Evolutionary conservation across 2,329 filamentous ascomycete genomes (phyloP).

Genomic region (Monosporascus sp.): DNA sequence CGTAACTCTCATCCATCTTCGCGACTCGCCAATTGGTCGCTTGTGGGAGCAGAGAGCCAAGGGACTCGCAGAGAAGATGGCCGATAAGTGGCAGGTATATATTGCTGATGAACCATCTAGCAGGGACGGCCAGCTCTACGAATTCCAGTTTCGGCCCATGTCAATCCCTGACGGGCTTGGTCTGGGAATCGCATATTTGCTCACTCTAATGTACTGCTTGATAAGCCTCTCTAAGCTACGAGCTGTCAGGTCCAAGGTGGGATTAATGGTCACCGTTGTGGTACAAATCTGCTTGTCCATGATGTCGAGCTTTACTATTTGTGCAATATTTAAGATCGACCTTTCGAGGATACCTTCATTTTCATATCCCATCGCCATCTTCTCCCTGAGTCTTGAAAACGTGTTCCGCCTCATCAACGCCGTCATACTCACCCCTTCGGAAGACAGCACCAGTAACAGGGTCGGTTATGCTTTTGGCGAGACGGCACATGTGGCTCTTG

Average conservation of each 20-base stretch:
- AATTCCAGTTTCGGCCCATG: conserved; percentile 74
- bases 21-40: conserved; percentile 57
- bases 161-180: conserved; percentile 60
- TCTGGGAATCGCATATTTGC: conserved; percentile 59
- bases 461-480: conserved; percentile 71
- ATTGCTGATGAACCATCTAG: conserved; percentile 49
- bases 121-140: conserved; percentile 58
- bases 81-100: conserved; percentile 60
- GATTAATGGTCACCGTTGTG: conserved; percentile 65
- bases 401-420: conserved; percentile 74
- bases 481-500: conserved; percentile 64
- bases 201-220: conserved; percentile 61
- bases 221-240: conserved; percentile 62
- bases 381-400: conserved; percentile 73
- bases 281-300: conserved; percentile 68
- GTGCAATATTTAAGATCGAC: conserved; percentile 69
- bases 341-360: conserved; percentile 69
- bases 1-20: conserved; percentile 67
- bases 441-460: conserved; percentile 61
- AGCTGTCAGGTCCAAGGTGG: conserved; percentile 70
- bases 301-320: conserved; percentile 74
- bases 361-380: conserved; percentile 70
- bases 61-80: conserved; percentile 43
- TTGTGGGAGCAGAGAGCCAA: conserved; percentile 60
- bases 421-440: conserved; percentile 65